A percentile compares a stretch with the other conserved stretches of the same genome.
These are phyloP conservation scores for Meredithiella fracta DNA, from an alignment of 2,329 filamentous ascomycete species.

Conservation along the genomic window DNA sequence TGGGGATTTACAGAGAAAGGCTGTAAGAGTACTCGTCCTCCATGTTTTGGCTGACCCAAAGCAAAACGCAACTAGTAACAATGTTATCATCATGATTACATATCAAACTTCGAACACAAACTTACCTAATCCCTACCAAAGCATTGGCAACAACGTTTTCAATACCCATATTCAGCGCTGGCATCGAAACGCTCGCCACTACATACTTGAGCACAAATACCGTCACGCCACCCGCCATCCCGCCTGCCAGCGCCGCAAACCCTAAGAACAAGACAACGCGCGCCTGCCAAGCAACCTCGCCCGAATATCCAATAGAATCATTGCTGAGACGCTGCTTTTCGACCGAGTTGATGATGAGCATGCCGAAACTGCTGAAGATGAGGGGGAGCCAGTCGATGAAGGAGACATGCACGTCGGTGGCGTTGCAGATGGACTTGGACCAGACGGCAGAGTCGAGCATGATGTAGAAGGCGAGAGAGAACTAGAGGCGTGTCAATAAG, in stretches of 20 bases:
- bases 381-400: conserved; percentile 57
- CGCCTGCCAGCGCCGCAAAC: conserved; percentile 47
- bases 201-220: conserved; percentile 51
- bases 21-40: conserved; percentile 58
- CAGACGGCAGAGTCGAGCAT: conserved; percentile 52
- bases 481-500: conserved; percentile 25
- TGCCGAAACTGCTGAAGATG: conserved; percentile 49
- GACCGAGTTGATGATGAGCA: conserved; percentile 56
- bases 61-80: conserved; percentile 37
- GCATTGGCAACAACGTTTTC: conserved; percentile 51
- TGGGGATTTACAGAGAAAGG: conserved; percentile 34
- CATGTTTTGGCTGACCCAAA: conserved; percentile 58
- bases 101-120: conserved; percentile 7
- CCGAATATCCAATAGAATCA: conserved; percentile 46
- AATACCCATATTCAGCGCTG: conserved; percentile 46
- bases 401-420: conserved; percentile 42
- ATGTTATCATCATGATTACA: neutral
- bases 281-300: conserved; percentile 51
- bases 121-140: conserved; percentile 43
- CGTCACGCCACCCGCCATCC: conserved; percentile 53
- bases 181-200: conserved; percentile 40
- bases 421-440: conserved; percentile 45
- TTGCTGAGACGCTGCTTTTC: conserved; percentile 49
- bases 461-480: conserved; percentile 52
- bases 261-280: conserved; percentile 51